A percentile compares a stretch with the other conserved stretches of the same genome.
Evolutionary conservation across 805 yeast species (phyloP).

Genomic region (Ogataea kodamae): DNA sequence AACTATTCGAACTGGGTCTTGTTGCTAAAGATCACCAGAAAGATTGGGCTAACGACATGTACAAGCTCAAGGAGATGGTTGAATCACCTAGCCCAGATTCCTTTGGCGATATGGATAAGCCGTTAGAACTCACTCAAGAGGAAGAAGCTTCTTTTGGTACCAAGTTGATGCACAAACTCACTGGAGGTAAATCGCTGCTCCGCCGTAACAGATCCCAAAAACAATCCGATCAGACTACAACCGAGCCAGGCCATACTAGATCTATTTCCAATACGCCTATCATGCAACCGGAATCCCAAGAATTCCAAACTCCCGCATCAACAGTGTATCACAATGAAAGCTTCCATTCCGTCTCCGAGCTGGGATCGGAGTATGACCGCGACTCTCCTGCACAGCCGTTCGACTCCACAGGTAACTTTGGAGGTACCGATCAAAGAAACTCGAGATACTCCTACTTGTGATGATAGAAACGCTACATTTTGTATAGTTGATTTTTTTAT

Average conservation of each 20-base stretch:
- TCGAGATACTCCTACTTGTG: conserved; percentile 11
- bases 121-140: conserved; percentile 33
- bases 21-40: conserved; percentile 81
- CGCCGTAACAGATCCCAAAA: conserved; percentile 21
- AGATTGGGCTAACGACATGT: conserved; percentile 70
- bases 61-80: conserved; percentile 39
- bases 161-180: conserved; percentile 41
- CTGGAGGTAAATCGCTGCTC: conserved; percentile 40
- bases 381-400: conserved; percentile 14
- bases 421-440: not conserved
- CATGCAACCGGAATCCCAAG: conserved; percentile 7
- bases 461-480: too few species aligned
- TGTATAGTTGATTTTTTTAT: too few species aligned
- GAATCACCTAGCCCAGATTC: conserved; percentile 27
- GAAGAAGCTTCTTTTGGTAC: conserved; percentile 37
- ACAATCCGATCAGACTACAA: conserved; percentile 2
- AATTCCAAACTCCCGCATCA: conserved; percentile 6
- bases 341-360: conserved; percentile 9
- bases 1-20: conserved; percentile 68
- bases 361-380: conserved; percentile 13
- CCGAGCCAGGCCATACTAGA: conserved; percentile 5
- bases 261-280: conserved; percentile 23
- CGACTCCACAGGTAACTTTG: conserved; percentile 10
- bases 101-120: conserved; percentile 23
- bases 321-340: conserved; percentile 13